Base-by-base conservation (phyloP, 2,329 filamentous ascomycete genomes). In the Arthrobotrys pseudoclavata region DNA sequence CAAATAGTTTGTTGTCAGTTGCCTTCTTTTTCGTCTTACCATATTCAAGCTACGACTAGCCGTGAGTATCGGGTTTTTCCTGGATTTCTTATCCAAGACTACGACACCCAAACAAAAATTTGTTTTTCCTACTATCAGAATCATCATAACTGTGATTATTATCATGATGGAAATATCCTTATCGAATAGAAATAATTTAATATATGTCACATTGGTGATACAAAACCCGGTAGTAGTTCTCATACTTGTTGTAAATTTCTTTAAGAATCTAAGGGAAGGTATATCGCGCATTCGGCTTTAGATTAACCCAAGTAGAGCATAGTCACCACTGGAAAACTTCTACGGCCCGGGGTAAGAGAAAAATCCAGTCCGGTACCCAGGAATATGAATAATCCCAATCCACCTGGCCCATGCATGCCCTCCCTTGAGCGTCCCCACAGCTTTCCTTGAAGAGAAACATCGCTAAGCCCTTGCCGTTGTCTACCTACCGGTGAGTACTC, bases 11-110 rank as follows among this genome's bases (percentile, higher is more conserved):
- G 13, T 22, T 22, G 15, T 48, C 24, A 20, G 18, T 48, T 66
- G 29, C 26, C 53, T 50, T 52, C 42, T 40, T 62, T 52, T 69
- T 52, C 40, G 29, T 15, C 40, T 63, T 45, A 29, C 55, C 68
- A n/a, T 40, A 42, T 60, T 26, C 55, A 60, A 24, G 55, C 20
- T 60, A 40, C 31, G 55, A 34, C 34, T 22, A n/a, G 20, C 31
- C 4, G 6, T 42, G 34, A n/a, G 15, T 42, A 15, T 60, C 34
- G 55, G 26, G 7, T 1, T 24, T 57, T 57, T 57, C 31, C 55
- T 42, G 55, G 12, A n/a, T 42, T 29, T 31, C 12, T 26, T 20
- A n/a, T 26, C 34, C 20, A 42, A 60, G 10, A 22, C 18, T 22
- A 5, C 7, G n/a, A 15, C 6, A 37, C n/a, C 7, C 7, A 22